phyloP scores from a whole-genome alignment of 805 yeast species.

The Saturnispora zaruensis region DNA sequence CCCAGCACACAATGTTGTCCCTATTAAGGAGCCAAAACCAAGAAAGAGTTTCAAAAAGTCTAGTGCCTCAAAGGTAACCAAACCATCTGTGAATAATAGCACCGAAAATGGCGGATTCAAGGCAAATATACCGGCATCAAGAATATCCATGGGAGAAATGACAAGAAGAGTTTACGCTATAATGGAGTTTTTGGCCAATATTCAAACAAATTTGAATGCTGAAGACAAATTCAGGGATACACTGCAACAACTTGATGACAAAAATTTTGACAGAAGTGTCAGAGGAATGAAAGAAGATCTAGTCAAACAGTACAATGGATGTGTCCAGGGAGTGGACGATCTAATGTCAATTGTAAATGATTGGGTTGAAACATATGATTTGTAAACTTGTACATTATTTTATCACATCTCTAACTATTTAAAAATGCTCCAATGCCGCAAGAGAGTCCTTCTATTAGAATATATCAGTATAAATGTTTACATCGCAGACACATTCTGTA shows the following conservation, averaged over 20 bases:
- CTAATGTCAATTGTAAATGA: constrained; percentile 59
- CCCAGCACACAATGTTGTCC: neutral
- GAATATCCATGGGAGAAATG: constrained; percentile 74
- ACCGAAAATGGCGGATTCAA: constrained; percentile 42
- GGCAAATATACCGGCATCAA: constrained; percentile 75
- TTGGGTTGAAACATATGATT: constrained; percentile 68
- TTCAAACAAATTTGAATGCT: constrained; percentile 72
- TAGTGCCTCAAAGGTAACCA: neutral
- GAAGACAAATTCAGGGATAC: constrained; percentile 53
- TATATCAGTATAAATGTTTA: neutral
- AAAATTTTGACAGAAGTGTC: constrained; percentile 27
- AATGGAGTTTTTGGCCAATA: constrained; percentile 80
- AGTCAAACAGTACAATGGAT: constrained; percentile 46
- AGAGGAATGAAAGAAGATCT: constrained; percentile 30
- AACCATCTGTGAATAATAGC: constrained; percentile 30
- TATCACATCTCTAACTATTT: constrained; percentile 3
- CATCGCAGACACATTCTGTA: constrained; percentile 21
- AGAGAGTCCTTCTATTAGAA: constrained; percentile 10
- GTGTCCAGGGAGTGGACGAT: constrained; percentile 58
- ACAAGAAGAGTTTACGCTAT: constrained; percentile 83
- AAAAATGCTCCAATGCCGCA: neutral
- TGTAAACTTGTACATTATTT: constrained; percentile 26
- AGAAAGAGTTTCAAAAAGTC: neutral
- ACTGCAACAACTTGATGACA: constrained; percentile 21
- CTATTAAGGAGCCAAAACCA: neutral